Percentiles rank a stretch among this genome's conserved stretches.
Evolutionary conservation across 257 asterid species (phyloP).

Genomic region (Capsicum baccatum): DNA sequence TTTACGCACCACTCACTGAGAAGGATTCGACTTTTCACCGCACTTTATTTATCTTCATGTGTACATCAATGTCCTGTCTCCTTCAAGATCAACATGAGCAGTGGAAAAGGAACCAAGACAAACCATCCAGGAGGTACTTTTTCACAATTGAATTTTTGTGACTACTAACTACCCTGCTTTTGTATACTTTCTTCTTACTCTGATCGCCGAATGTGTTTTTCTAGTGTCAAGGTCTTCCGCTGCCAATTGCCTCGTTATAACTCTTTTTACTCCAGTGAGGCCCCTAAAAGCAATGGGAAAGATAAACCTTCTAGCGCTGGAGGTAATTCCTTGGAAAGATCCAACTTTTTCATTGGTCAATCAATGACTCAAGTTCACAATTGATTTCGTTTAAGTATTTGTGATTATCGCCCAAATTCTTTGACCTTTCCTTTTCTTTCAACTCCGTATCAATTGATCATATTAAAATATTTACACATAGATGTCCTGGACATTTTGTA

Average conservation of each 20-base stretch:
- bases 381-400: background rate
- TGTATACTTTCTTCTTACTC: constrained; percentile 29
- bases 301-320: constrained; percentile 63
- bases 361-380: constrained; percentile 8
- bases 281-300: constrained; percentile 71
- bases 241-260: constrained; percentile 78
- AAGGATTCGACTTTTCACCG: constrained; percentile 85
- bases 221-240: constrained; percentile 81
- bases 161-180: background rate
- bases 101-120: constrained; percentile 71
- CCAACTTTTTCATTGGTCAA: constrained; percentile 15
- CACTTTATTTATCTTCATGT: constrained; percentile 73
- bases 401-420: background rate
- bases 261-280: constrained; percentile 73
- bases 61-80: constrained; percentile 84
- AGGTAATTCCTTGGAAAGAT: constrained; percentile 48
- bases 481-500: background rate
- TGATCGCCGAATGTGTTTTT: constrained; percentile 32
- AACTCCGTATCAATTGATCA: background rate
- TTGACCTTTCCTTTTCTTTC: background rate
- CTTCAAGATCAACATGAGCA: constrained; percentile 91
- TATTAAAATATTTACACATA: background rate
- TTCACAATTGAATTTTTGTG: constrained; percentile 9
- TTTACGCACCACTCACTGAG: constrained; percentile 81
- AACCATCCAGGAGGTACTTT: constrained; percentile 64